A percentile compares a stretch with the other conserved stretches of the same genome.
These are phyloP conservation scores for Corinectria fuckeliana DNA, from an alignment of 2,329 filamentous ascomycete genomes.

Conservation along the genomic window DNA sequence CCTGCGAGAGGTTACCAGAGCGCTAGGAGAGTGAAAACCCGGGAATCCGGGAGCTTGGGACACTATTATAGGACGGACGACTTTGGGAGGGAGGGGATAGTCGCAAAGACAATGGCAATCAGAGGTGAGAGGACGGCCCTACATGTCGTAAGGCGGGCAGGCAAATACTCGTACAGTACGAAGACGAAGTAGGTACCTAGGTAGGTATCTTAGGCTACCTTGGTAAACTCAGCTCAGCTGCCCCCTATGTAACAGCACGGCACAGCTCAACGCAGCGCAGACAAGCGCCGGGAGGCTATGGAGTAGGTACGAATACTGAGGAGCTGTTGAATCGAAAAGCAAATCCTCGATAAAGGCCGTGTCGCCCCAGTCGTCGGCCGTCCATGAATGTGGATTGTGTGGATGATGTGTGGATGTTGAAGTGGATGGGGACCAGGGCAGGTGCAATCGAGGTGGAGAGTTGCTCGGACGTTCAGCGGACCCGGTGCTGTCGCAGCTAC, in stretches of 20 bases:
- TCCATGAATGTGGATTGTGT: neutral
- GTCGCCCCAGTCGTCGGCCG: neutral
- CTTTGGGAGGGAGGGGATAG: slow-evolving; percentile 11
- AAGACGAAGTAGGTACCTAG: too few species aligned
- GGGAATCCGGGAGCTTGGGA: slow-evolving; percentile 1
- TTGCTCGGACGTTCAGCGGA: neutral
- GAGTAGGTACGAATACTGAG: too few species aligned
- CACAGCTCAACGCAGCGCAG: neutral
- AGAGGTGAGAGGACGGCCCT: too few species aligned
- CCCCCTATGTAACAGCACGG: too few species aligned
- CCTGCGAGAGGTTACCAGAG: slow-evolving; percentile 10
- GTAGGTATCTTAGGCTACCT: too few species aligned
- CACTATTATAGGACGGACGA: neutral
- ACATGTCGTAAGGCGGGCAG: too few species aligned
- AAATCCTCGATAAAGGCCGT: neutral
- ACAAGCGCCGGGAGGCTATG: neutral
- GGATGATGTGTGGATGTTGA: neutral
- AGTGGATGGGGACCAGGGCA: neutral
- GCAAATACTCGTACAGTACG: neutral
- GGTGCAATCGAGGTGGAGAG: neutral
- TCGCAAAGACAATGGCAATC: slow-evolving; percentile 13
- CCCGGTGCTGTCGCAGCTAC: neutral
- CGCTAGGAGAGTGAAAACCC: slow-evolving; percentile 13
- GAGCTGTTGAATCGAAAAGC: neutral
- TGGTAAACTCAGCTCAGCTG: neutral